These are phyloP conservation scores for Aspergillus costaricaensis DNA, from an alignment of 2,329 filamentous ascomycete genomes.

Conservation along the genomic window DNA sequence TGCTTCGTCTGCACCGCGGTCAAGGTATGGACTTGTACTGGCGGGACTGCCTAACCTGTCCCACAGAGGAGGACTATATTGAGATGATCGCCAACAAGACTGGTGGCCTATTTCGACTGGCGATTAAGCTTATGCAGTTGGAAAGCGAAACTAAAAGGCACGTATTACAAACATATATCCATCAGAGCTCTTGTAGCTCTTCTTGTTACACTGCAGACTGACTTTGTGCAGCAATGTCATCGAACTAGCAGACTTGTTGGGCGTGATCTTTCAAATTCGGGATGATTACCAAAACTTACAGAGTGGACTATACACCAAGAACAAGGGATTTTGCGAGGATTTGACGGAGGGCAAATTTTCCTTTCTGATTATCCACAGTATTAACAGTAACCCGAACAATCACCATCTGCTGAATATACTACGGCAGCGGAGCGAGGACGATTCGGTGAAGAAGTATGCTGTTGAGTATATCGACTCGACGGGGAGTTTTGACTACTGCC, in stretches of 20 bases:
- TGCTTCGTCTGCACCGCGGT: constrained; percentile 42
- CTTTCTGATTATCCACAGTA: constrained; percentile 88
- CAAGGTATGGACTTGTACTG: constrained; percentile 49
- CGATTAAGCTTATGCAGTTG: constrained; percentile 41
- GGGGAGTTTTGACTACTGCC: constrained; percentile 75
- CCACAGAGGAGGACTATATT: constrained; percentile 44
- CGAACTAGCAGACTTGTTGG: constrained; percentile 64
- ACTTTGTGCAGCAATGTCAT: constrained; percentile 30
- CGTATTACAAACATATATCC: neutral
- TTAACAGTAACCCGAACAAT: constrained; percentile 59
- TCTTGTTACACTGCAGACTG: neutral
- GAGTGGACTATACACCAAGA: constrained; percentile 64
- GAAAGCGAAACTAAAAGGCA: constrained; percentile 20
- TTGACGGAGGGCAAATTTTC: constrained; percentile 94
- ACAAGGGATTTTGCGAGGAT: constrained; percentile 92
- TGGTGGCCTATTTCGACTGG: constrained; percentile 44
- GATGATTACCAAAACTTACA: constrained; percentile 84
- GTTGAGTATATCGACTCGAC: constrained; percentile 82
- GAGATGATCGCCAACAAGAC: constrained; percentile 48
- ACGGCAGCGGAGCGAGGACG: constrained; percentile 78
- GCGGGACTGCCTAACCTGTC: constrained; percentile 40
- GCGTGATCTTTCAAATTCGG: constrained; percentile 43
- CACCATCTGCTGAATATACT: constrained; percentile 83
- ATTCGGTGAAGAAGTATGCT: constrained; percentile 84
- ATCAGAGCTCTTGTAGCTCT: no score